Evolutionary conservation across 768 basidiomycete genomes (phyloP).

Genomic region (Boletus rex-veris): DNA sequence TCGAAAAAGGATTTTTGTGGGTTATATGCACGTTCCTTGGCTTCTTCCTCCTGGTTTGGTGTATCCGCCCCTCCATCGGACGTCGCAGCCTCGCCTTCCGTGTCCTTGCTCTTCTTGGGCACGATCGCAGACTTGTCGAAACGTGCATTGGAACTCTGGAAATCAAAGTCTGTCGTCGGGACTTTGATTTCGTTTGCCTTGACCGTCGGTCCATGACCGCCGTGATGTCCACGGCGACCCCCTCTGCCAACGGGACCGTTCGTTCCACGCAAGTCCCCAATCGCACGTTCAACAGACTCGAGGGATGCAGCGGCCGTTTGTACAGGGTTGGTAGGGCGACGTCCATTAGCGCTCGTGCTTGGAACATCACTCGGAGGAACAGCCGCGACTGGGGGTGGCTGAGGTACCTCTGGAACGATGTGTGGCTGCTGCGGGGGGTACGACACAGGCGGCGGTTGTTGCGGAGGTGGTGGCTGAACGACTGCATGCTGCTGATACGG

Average conservation of each 20-base stretch:
- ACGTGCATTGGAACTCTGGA: constrained; percentile 68
- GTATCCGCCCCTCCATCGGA: constrained; percentile 30
- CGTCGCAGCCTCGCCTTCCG: constrained; percentile 30
- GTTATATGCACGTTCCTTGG: constrained; percentile 60
- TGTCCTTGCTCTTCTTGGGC: constrained; percentile 32
- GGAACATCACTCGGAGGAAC: constrained; percentile 25
- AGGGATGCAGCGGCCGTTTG: constrained; percentile 71
- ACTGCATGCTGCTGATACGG: constrained; percentile 33
- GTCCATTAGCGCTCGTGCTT: constrained; percentile 25
- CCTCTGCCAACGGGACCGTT: constrained; percentile 38
- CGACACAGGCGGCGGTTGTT: constrained; percentile 26
- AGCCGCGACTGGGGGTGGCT: constrained; percentile 14
- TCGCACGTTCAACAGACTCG: constrained; percentile 62
- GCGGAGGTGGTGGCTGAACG: constrained; percentile 30
- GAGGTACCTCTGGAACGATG: constrained; percentile 25
- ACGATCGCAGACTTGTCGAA: constrained; percentile 71
- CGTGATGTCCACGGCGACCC: constrained; percentile 33
- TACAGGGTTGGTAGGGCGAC: constrained; percentile 47
- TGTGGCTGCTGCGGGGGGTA: constrained; percentile 26
- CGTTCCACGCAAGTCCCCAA: constrained; percentile 47
- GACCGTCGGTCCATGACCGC: constrained; percentile 18
- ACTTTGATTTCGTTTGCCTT: constrained; percentile 48
- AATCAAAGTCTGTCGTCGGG: constrained; percentile 80
- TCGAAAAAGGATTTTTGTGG: constrained; percentile 82
- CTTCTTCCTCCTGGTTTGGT: constrained; percentile 33